These are phyloP conservation scores for Curvularia spicifera DNA, from an alignment of 2,329 filamentous ascomycete genomes.

Conservation along the genomic window DNA sequence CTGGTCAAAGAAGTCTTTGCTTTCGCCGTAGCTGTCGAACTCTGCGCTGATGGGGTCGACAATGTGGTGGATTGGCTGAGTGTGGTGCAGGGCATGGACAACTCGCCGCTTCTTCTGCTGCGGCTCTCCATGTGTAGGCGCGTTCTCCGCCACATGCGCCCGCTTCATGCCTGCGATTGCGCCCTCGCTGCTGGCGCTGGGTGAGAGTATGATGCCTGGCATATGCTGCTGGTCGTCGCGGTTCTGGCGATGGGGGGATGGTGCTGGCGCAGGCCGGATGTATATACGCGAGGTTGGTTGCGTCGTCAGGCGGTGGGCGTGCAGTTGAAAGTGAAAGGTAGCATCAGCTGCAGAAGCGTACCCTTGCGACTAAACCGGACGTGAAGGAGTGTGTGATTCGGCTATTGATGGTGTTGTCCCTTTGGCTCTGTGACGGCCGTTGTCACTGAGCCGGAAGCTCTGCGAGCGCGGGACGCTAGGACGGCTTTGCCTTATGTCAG, in stretches of 20 bases:
- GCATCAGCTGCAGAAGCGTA: conserved; percentile 12
- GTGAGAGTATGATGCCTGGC: conserved; percentile 41
- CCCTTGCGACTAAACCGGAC: conserved; percentile 13
- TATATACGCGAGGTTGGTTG: conserved; percentile 17
- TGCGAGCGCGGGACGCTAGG: conserved; percentile 26
- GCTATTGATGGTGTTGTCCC: conserved; percentile 16
- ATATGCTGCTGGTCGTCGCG: conserved; percentile 33
- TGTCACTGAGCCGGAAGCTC: conserved; percentile 22
- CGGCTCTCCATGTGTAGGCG: conserved; percentile 30
- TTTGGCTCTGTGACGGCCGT: conserved; percentile 19
- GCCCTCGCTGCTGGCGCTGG: conserved; percentile 41
- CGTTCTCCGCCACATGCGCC: conserved; percentile 31
- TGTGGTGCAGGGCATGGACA: conserved; percentile 43
- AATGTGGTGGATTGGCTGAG: conserved; percentile 43
- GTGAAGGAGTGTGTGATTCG: conserved; percentile 12
- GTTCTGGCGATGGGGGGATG: conserved; percentile 5
- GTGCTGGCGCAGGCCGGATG: conserved; percentile 8
- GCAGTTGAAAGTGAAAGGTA: conserved; percentile 18
- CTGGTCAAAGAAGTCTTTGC: conserved; percentile 60
- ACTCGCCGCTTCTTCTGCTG: conserved; percentile 46
- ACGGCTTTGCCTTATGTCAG: conserved; percentile 18
- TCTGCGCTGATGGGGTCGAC: conserved; percentile 46
- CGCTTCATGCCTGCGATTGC: conserved; percentile 46
- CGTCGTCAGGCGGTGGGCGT: conserved; percentile 16
- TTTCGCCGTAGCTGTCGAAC: conserved; percentile 44